A percentile compares a stretch with the other conserved stretches of the same genome.
Evolutionary conservation across 1,284 basidiomycete species (phyloP).

Genomic region (Microbotryum intermedium): DNA sequence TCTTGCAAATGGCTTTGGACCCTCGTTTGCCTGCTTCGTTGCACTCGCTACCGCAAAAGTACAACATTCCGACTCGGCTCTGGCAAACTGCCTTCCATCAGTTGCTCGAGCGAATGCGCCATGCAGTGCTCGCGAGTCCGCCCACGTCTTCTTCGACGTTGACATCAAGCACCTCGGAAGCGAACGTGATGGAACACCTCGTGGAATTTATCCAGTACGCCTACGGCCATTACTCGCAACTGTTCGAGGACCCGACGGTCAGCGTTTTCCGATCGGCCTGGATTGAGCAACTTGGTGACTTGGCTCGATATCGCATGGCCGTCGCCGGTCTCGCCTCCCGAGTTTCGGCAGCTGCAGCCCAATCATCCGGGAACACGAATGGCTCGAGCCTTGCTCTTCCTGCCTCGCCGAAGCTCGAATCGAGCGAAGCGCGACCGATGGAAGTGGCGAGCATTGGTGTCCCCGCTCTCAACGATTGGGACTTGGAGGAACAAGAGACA

Average conservation of each 20-base stretch:
- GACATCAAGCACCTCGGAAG: not conserved
- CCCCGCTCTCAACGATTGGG: slow-evolving; percentile 74
- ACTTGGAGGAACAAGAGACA: slow-evolving; percentile 82
- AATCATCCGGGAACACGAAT: slow-evolving; percentile 8
- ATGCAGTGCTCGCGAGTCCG: slow-evolving; percentile 52
- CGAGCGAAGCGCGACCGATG: slow-evolving; percentile 45
- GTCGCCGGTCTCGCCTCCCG: slow-evolving; percentile 48
- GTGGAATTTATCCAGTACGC: slow-evolving; percentile 90
- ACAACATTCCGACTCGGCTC: slow-evolving; percentile 86
- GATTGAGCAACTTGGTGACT: slow-evolving; percentile 92
- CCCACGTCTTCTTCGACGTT: not conserved
- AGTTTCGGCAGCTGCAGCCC: slow-evolving; percentile 21
- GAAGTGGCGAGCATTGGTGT: slow-evolving; percentile 61
- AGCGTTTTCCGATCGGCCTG: slow-evolving; percentile 66
- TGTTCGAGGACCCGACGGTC: slow-evolving; percentile 74
- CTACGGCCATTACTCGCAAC: slow-evolving; percentile 83
- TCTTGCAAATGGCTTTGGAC: slow-evolving; percentile 75
- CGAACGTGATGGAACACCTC: slow-evolving; percentile 55
- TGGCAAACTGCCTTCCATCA: slow-evolving; percentile 89
- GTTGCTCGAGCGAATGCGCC: slow-evolving; percentile 78
- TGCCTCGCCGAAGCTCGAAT: slow-evolving; percentile 51
- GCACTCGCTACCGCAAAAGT: slow-evolving; percentile 79
- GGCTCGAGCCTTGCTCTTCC: slow-evolving; percentile 9
- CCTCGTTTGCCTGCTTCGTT: slow-evolving; percentile 79
- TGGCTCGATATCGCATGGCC: slow-evolving; percentile 89